Conservation (phyloP, 176 grass and related monocot species). For the Hordeum marinum region DNA sequence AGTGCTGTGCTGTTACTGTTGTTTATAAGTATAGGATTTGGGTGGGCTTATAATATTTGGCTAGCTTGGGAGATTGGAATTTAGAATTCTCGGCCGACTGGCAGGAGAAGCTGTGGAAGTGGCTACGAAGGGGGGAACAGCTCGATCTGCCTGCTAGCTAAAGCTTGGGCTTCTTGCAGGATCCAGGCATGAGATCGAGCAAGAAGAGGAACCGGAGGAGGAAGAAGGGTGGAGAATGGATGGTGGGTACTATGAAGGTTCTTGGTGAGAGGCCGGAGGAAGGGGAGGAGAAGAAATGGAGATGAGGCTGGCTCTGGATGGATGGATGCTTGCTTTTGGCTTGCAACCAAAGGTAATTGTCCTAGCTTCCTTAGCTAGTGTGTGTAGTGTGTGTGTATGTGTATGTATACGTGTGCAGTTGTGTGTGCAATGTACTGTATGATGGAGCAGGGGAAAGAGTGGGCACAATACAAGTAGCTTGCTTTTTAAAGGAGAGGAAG, state of each 20-base stretch:
- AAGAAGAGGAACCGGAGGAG: not conserved
- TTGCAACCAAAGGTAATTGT: slow-evolving; percentile 39
- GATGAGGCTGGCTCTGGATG: not conserved
- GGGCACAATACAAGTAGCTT: slow-evolving; percentile 39
- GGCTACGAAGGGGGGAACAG: not conserved
- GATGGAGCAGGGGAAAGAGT: slow-evolving; percentile 12
- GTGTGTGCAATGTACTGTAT: not conserved
- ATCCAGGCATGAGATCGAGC: not conserved
- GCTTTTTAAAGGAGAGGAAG: slow-evolving; percentile 42
- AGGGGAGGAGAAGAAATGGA: not conserved
- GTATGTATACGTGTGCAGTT: not conserved
- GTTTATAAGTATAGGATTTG: slow-evolving; percentile 27
- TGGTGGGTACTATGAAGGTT: slow-evolving; percentile 37
- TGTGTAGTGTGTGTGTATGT: not conserved
- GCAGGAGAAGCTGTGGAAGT: not conserved
- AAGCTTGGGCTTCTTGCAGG: not conserved
- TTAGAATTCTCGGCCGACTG: not conserved
- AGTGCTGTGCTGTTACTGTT: slow-evolving; percentile 2
- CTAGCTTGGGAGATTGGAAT: not conserved
- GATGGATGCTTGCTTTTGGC: slow-evolving; percentile 43
- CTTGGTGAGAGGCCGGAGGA: slow-evolving; percentile 19
- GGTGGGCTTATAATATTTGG: slow-evolving; percentile 22
- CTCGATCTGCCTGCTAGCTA: not conserved
- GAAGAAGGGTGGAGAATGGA: not conserved
- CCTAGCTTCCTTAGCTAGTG: slow-evolving; percentile 3